Conservation (phyloP, 163 green algal species). For the Volvox carteri region DNA sequence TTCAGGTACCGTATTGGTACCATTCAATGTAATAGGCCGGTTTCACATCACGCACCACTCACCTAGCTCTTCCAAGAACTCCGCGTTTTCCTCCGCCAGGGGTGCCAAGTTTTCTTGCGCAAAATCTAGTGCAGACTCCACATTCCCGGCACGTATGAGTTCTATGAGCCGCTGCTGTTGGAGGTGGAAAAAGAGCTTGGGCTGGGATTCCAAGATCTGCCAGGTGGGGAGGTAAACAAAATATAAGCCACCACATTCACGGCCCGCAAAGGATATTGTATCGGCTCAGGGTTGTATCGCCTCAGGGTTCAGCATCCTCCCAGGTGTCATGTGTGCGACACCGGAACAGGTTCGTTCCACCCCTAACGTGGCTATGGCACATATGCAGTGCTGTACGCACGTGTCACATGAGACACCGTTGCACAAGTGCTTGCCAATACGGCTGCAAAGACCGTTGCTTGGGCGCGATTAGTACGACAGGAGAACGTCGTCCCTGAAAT, state of each 20-base stretch:
- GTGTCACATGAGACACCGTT: not conserved
- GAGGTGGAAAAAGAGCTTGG: conserved; percentile 93
- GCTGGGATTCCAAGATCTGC: conserved; percentile 92
- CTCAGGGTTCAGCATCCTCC: too few relatives aligned
- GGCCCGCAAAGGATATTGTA: too few relatives aligned
- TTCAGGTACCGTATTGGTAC: too few relatives aligned
- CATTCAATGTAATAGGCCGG: too few relatives aligned
- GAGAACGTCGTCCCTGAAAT: too few relatives aligned
- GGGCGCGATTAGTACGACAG: too few relatives aligned
- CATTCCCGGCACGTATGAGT: conserved; percentile 85
- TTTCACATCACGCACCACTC: conserved; percentile 39
- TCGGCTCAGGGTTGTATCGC: too few relatives aligned
- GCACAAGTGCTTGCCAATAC: too few relatives aligned
- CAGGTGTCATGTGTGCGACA: too few relatives aligned
- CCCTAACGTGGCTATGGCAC: not conserved
- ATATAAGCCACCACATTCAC: too few relatives aligned
- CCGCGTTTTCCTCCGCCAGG: conserved; percentile 90
- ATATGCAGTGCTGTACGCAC: not conserved
- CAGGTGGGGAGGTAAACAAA: too few relatives aligned
- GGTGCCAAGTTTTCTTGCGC: conserved; percentile 91
- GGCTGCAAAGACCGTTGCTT: too few relatives aligned
- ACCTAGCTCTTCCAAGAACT: conserved; percentile 91
- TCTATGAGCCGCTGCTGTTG: conserved; percentile 98
- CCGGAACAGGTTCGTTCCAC: not conserved
- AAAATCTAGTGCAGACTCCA: conserved; percentile 90